Conservation (phyloP, 768 basidiomycete species). For the Solioccasus polychromus region DNA sequence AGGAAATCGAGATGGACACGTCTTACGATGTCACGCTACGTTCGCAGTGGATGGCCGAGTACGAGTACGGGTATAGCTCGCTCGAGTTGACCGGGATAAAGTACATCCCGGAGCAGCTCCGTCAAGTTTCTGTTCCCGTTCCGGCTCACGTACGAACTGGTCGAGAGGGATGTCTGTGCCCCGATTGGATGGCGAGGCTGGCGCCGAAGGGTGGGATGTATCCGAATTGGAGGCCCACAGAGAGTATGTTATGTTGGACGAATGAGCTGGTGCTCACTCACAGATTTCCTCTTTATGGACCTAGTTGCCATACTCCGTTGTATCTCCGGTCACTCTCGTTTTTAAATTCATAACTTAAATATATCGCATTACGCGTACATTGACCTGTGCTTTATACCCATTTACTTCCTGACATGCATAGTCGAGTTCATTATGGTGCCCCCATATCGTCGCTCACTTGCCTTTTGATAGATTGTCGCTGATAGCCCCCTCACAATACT, state of each 20-base stretch:
- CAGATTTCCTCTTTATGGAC: neutral
- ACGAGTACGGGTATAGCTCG: slow-evolving; percentile 6
- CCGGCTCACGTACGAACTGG: neutral
- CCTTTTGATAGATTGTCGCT: too few relatives aligned
- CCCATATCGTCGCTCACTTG: too few relatives aligned
- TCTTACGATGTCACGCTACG: slow-evolving; percentile 6
- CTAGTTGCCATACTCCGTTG: too few relatives aligned
- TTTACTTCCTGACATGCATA: too few relatives aligned
- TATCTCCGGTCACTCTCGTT: too few relatives aligned
- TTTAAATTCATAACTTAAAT: too few relatives aligned
- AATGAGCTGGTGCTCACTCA: slow-evolving; percentile 3
- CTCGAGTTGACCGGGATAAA: neutral
- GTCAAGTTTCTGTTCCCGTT: too few relatives aligned
- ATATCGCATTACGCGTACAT: too few relatives aligned
- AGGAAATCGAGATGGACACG: slow-evolving; percentile 6
- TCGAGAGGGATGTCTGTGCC: slow-evolving; percentile 17
- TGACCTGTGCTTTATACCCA: too few relatives aligned
- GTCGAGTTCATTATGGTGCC: too few relatives aligned
- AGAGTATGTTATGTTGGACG: neutral
- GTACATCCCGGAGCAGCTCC: neutral
- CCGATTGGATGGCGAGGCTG: slow-evolving; percentile 23
- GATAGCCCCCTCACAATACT: too few relatives aligned
- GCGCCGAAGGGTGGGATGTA: slow-evolving; percentile 14
- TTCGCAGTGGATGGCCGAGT: slow-evolving; percentile 13
- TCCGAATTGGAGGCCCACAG: neutral